These are phyloP conservation scores for Ascochyta clinopodiicola DNA, from an alignment of 2,329 filamentous ascomycete genomes.

Conservation along the genomic window DNA sequence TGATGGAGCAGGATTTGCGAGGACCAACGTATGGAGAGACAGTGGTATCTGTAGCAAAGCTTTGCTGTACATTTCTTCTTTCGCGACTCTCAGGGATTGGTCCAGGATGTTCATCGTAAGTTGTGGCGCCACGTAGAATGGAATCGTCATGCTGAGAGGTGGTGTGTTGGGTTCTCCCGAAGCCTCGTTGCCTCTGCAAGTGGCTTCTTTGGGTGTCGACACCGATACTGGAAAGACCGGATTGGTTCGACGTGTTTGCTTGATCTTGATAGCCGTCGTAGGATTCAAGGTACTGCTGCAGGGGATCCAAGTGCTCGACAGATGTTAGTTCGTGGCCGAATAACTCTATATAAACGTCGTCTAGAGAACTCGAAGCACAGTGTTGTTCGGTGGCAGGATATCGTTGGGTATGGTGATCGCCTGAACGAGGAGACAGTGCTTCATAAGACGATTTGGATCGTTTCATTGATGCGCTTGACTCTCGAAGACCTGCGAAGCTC, in stretches of 20 bases:
- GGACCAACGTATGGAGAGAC: constrained; percentile 18
- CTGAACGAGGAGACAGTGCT: constrained; percentile 1
- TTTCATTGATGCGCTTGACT: constrained; percentile 20
- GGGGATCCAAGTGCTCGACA: not conserved
- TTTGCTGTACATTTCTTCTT: not conserved
- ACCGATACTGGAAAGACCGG: constrained; percentile 4
- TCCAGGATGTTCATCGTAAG: constrained; percentile 19
- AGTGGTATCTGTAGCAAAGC: not conserved
- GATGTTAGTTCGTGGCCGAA: constrained; percentile 4
- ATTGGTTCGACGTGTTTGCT: constrained; percentile 29
- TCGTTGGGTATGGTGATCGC: not conserved
- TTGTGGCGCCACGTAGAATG: constrained; percentile 21
- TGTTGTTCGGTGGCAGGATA: not conserved
- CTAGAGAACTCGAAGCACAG: not conserved
- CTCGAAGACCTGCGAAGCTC: not conserved
- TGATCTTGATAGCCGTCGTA: constrained; percentile 1
- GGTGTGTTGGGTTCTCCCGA: constrained; percentile 3
- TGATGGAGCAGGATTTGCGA: constrained; percentile 9
- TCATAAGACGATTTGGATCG: constrained; percentile 6
- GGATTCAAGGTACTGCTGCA: constrained; percentile 9
- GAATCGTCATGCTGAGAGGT: constrained; percentile 8
- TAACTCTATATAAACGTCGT: not conserved
- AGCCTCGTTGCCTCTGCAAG: constrained; percentile 8
- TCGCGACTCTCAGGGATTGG: constrained; percentile 4
- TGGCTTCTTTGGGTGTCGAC: constrained; percentile 11